These are phyloP conservation scores for Aspergillus fructus DNA, from an alignment of 2,329 filamentous ascomycete species.

Conservation along the genomic window DNA sequence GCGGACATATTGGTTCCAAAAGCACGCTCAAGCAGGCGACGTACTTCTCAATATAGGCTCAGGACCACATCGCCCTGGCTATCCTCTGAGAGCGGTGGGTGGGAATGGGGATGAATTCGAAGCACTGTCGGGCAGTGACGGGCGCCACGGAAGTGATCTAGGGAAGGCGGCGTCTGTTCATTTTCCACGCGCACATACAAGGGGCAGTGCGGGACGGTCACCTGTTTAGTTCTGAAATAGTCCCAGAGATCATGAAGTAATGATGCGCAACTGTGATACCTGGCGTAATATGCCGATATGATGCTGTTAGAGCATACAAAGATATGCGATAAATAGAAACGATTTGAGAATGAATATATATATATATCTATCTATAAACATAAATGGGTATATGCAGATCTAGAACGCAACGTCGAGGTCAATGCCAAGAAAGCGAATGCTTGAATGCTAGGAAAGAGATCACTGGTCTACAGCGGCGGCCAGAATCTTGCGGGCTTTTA, in stretches of 20 bases:
- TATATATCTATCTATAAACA: background rate
- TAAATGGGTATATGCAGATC: background rate
- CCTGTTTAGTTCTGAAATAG: background rate
- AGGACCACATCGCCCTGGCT: background rate
- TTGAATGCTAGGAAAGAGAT: background rate
- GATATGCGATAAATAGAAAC: background rate
- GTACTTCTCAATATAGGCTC: constrained; percentile 1
- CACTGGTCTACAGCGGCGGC: background rate
- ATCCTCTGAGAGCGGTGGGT: background rate
- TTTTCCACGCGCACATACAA: constrained; percentile 5
- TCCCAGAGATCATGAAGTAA: background rate
- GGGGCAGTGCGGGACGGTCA: background rate
- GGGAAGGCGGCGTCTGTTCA: background rate
- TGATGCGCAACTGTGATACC: background rate
- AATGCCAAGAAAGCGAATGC: background rate
- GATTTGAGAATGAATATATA: background rate
- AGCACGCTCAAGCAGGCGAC: background rate
- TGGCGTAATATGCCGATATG: background rate
- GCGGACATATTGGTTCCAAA: constrained; percentile 6
- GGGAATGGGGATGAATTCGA: constrained; percentile 3
- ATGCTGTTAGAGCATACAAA: background rate
- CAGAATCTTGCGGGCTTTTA: background rate
- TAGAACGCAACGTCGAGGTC: background rate
- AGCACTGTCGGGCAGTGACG: background rate
- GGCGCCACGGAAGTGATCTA: background rate